Conservation (phyloP, 2,329 filamentous ascomycete species). For the Leptographium flavum region DNA sequence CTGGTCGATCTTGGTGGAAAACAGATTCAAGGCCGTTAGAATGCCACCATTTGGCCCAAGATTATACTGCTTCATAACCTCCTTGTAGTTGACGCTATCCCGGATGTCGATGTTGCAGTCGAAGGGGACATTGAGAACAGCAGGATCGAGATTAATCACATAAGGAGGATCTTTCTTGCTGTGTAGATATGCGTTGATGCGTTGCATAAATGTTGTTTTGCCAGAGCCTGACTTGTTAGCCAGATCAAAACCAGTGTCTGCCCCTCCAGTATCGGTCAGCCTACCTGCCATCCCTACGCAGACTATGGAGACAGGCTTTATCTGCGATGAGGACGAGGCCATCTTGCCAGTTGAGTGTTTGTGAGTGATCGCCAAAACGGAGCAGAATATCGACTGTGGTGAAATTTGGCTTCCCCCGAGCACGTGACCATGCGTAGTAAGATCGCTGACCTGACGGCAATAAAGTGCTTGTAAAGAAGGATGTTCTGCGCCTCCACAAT, state of each 20-base stretch:
- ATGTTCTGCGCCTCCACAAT: too few species aligned
- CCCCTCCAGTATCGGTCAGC: not conserved
- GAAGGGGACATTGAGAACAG: constrained; percentile 84
- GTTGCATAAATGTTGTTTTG: constrained; percentile 99
- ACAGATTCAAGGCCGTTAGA: constrained; percentile 86
- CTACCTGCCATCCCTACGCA: constrained; percentile 92
- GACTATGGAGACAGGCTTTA: constrained; percentile 43
- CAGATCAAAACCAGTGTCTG: not conserved
- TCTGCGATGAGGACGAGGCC: not conserved
- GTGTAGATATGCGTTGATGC: constrained; percentile 89
- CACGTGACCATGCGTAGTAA: too few species aligned
- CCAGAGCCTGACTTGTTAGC: constrained; percentile 51
- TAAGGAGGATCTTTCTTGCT: constrained; percentile 70
- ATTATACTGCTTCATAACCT: constrained; percentile 99
- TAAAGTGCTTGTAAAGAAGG: too few species aligned
- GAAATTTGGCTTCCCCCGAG: too few species aligned
- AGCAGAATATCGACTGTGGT: too few species aligned
- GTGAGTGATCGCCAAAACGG: too few species aligned
- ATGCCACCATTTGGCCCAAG: constrained; percentile 95
- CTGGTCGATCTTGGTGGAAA: constrained; percentile 96
- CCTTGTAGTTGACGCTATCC: constrained; percentile 97
- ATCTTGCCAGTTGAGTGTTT: not conserved
- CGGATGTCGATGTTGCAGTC: constrained; percentile 98
- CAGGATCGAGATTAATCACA: constrained; percentile 92
- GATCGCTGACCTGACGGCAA: too few species aligned